Conservation (phyloP, 164 flowering plant genomes). For the Berberis vulgaris region DNA sequence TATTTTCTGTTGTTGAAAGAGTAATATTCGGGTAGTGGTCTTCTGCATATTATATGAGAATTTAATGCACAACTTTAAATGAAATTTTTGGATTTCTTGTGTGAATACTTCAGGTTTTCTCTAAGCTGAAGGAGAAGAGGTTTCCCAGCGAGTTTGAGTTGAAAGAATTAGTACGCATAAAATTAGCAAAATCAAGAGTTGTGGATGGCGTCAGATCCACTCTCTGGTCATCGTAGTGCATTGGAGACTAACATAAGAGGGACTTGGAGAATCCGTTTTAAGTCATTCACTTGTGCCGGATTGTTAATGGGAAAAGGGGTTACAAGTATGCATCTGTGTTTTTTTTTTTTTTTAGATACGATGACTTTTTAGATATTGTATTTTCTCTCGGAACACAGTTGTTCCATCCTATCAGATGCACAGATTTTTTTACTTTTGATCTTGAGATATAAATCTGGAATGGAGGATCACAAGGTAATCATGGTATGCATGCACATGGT, state of each 20-base stretch:
- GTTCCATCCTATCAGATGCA: no score
- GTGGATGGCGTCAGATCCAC: constrained; percentile 24
- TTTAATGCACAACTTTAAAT: neutral
- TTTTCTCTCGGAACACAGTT: no score
- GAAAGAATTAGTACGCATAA: constrained; percentile 47
- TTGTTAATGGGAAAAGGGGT: no score
- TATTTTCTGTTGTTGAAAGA: neutral
- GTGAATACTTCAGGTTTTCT: constrained; percentile 45
- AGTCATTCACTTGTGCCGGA: no score
- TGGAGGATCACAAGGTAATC: no score
- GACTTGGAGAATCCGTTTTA: no score
- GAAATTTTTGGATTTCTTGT: neutral
- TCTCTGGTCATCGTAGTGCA: constrained; percentile 26
- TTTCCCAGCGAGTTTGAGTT: constrained; percentile 79
- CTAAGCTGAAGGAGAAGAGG: constrained; percentile 60
- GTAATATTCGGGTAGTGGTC: neutral
- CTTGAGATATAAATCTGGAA: no score
- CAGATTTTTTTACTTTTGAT: no score
- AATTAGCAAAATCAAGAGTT: constrained; percentile 25
- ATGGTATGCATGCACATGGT: no score
- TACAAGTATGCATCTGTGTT: no score
- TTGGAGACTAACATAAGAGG: neutral
- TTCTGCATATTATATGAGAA: neutral
- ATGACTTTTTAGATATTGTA: no score
- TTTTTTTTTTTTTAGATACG: no score